These are phyloP conservation scores for Saccharomyces pastorianus DNA, from an alignment of 1,139 yeast species.

Conservation along the genomic window DNA sequence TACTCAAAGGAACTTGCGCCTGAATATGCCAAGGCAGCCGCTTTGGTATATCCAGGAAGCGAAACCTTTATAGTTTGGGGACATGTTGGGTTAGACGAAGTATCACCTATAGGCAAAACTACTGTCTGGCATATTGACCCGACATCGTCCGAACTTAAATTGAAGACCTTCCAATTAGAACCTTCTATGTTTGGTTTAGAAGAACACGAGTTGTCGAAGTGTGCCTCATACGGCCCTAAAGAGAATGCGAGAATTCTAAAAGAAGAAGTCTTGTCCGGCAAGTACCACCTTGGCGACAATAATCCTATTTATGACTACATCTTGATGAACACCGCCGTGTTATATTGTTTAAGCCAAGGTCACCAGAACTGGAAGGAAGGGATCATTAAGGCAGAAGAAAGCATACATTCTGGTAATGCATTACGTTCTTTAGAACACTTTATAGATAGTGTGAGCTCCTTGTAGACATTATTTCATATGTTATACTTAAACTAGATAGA, in stretches of 20 bases:
- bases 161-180: conserved; percentile 37
- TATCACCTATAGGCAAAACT: conserved; percentile 79
- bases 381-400: conserved; percentile 58
- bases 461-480: conserved; percentile 31
- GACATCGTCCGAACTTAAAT: conserved; percentile 22
- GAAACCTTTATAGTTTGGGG: conserved; percentile 88
- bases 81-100: conserved; percentile 81
- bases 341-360: conserved; percentile 69
- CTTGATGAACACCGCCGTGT: conserved; percentile 75
- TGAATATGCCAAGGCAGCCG: conserved; percentile 76
- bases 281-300: conserved; percentile 37
- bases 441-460: conserved; percentile 25
- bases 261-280: conserved; percentile 47
- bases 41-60: conserved; percentile 31
- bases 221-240: conserved; percentile 77
- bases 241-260: conserved; percentile 65
- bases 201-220: conserved; percentile 60
- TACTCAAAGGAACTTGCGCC: conserved; percentile 71
- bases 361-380: conserved; percentile 69
- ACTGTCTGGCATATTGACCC: conserved; percentile 68
- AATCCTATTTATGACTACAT: conserved; percentile 81
- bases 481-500: conserved; percentile 7
- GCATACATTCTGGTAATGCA: conserved; percentile 65
- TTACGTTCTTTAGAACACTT: conserved; percentile 49
- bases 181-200: conserved; percentile 74